Conservation (phyloP, 345 rosid genomes). For the Salix arbutifolia region DNA sequence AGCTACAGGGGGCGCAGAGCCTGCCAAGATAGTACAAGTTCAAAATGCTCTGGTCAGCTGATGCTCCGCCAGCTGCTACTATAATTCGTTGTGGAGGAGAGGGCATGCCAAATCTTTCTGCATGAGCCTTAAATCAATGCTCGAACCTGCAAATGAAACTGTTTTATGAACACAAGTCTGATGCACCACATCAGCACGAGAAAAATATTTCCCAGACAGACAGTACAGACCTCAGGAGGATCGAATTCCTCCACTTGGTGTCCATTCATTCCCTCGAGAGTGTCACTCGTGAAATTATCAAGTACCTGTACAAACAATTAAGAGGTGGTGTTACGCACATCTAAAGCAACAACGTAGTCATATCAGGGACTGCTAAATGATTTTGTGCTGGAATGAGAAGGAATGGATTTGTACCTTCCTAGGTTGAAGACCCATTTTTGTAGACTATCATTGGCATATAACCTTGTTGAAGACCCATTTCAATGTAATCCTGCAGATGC, state of each 20-base stretch:
- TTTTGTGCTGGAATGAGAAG: not conserved
- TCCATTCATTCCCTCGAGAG: conserved; percentile 44
- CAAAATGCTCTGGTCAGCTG: conserved; percentile 67
- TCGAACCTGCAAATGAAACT: conserved; percentile 50
- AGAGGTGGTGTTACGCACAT: conserved; percentile 74
- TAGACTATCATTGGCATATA: conserved; percentile 90
- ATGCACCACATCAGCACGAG: not conserved
- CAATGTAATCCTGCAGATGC: too few relatives aligned
- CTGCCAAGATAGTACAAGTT: conserved; percentile 32
- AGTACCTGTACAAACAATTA: conserved; percentile 45
- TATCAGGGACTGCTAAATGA: not conserved
- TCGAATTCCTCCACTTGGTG: conserved; percentile 69
- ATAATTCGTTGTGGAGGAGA: conserved; percentile 78
- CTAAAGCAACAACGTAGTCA: conserved; percentile 26
- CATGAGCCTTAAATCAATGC: conserved; percentile 84
- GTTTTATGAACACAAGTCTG: not conserved
- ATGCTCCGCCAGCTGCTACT: conserved; percentile 93
- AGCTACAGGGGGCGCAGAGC: conserved; percentile 93
- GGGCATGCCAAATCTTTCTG: conserved; percentile 90
- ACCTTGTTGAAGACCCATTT: conserved; percentile 77
- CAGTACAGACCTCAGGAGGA: conserved; percentile 68
- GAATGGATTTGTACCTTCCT: conserved; percentile 55
- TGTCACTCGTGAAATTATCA: conserved; percentile 17
- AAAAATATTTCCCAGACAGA: not conserved
- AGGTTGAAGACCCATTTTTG: conserved; percentile 87